A percentile compares a stretch with the other conserved stretches of the same genome.
phyloP scores from a whole-genome alignment of 805 yeast genomes.

The Candida fluviatilis region DNA sequence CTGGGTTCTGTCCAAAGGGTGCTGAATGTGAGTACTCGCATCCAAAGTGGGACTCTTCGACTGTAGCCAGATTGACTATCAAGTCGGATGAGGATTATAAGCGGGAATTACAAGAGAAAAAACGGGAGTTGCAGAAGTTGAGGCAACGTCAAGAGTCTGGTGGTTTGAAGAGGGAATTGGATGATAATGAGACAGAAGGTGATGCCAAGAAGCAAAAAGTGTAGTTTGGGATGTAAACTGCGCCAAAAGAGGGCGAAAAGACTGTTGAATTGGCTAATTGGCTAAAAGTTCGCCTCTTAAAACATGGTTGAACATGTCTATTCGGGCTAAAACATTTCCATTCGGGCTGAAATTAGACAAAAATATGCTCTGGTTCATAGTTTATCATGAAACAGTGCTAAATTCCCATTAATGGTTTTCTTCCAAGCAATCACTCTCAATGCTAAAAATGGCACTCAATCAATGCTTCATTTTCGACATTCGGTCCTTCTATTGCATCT shows the following conservation, averaged over 20 bases:
- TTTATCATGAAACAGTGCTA: too few relatives aligned
- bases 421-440: too few relatives aligned
- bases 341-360: too few relatives aligned
- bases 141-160: slow-evolving; percentile 2
- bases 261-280: too few relatives aligned
- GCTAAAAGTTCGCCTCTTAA: too few relatives aligned
- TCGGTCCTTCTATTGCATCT: too few relatives aligned
- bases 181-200: slow-evolving; percentile 5
- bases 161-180: slow-evolving; percentile 3
- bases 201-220: slow-evolving; percentile 5
- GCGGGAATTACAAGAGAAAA: slow-evolving; percentile 16
- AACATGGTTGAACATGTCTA: too few relatives aligned
- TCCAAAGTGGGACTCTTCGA: slow-evolving; percentile 63
- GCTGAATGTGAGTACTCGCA: slow-evolving; percentile 75
- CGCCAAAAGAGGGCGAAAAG: not conserved
- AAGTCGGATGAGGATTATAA: slow-evolving; percentile 36
- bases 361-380: too few relatives aligned
- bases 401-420: too few relatives aligned
- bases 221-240: not conserved
- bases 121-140: slow-evolving; percentile 4
- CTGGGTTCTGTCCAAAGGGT: slow-evolving; percentile 94
- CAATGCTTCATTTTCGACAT: not conserved
- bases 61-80: slow-evolving; percentile 37
- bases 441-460: too few relatives aligned
- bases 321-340: too few relatives aligned